Conservation (phyloP, 768 basidiomycete genomes). For the Kwoniella mangroviensis region DNA sequence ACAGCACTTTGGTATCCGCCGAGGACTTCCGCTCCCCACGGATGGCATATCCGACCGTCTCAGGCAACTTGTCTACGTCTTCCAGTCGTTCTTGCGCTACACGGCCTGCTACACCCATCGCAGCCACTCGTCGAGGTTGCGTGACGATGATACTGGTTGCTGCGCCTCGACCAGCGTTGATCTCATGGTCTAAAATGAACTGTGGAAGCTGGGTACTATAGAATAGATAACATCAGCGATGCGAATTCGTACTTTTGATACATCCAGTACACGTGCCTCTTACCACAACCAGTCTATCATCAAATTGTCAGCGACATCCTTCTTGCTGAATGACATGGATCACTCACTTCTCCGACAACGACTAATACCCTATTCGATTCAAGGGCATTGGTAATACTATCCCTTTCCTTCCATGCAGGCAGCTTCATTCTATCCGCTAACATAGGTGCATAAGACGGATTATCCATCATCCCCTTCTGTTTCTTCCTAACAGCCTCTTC, state of each 20-base stretch:
- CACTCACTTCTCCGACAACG: conserved; percentile 82
- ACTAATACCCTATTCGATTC: conserved; percentile 71
- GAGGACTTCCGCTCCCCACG: conserved; percentile 78
- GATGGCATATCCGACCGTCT: conserved; percentile 76
- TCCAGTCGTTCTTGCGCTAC: conserved; percentile 73
- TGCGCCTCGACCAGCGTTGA: conserved; percentile 67
- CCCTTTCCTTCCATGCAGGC: conserved; percentile 75
- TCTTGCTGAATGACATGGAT: not conserved
- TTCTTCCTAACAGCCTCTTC: conserved; percentile 56
- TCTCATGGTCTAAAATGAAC: conserved; percentile 83
- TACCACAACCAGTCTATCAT: conserved; percentile 71
- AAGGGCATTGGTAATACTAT: conserved; percentile 68
- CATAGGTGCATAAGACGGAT: conserved; percentile 66
- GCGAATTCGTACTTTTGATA: not conserved
- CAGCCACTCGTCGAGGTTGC: conserved; percentile 86
- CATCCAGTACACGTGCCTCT: conserved; percentile 55
- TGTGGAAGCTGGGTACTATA: conserved; percentile 70
- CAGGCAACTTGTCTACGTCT: conserved; percentile 65
- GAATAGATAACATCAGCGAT: not conserved
- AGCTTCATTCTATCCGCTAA: conserved; percentile 66
- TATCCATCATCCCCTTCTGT: conserved; percentile 63
- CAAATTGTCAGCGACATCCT: conserved; percentile 4
- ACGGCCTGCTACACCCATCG: conserved; percentile 82
- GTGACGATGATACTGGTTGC: conserved; percentile 79
- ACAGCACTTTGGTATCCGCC: conserved; percentile 73